These are phyloP conservation scores for Monosporozyma aquatica DNA, from an alignment of 805 yeast genomes.

Conservation along the genomic window DNA sequence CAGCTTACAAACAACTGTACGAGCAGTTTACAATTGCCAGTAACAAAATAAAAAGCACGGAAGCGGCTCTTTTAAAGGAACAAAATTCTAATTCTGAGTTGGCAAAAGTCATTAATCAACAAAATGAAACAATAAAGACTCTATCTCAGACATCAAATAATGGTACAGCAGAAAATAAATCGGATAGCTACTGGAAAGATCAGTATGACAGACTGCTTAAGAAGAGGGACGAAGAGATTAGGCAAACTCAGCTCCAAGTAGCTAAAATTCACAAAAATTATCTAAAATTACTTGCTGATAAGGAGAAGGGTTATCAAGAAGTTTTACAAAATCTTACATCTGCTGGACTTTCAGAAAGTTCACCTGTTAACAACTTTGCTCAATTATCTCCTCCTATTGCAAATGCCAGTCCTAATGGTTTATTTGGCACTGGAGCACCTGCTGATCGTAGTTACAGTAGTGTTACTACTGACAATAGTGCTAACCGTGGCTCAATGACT, in stretches of 20 bases:
- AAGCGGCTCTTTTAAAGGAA: not conserved
- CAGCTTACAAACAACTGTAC: slow-evolving; percentile 3
- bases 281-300: slow-evolving; percentile 5
- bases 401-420: not conserved
- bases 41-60: not conserved
- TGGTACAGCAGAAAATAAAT: not conserved
- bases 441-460: not conserved
- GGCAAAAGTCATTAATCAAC: not conserved
- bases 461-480: not conserved
- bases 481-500: no score
- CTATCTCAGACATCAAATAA: not conserved
- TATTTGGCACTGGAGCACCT: not conserved
- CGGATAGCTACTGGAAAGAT: slow-evolving; percentile 5
- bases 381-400: not conserved
- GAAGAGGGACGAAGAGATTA: slow-evolving; percentile 1
- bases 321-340: not conserved
- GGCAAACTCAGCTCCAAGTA: not conserved
- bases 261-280: slow-evolving; percentile 6
- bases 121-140: not conserved
- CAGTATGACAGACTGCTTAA: slow-evolving; percentile 4
- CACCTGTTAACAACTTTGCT: not conserved
- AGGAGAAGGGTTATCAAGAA: slow-evolving; percentile 1
- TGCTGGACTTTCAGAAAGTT: not conserved
- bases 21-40: not conserved
- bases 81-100: not conserved